Evolutionary conservation across 805 yeast species (phyloP).

Genomic region (Metschnikowia cubensis): DNA sequence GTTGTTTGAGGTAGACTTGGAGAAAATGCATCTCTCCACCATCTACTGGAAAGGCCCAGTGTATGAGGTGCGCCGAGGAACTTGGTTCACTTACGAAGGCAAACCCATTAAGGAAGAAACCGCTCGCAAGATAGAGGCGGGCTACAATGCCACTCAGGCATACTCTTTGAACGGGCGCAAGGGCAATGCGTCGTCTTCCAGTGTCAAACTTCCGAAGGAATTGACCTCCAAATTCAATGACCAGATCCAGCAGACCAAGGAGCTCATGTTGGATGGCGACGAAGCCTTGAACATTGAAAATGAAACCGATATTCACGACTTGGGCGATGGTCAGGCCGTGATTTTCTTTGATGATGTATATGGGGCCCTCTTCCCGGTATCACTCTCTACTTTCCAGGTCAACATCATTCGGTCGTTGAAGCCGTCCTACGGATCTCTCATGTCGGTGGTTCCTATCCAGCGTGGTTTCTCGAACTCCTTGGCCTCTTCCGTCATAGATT

Average conservation of each 20-base stretch:
- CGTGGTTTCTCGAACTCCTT: slow-evolving; percentile 47
- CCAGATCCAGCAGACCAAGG: slow-evolving; percentile 8
- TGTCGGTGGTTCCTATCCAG: slow-evolving; percentile 47
- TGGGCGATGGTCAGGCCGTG: slow-evolving; percentile 33
- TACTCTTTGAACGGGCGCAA: slow-evolving; percentile 2
- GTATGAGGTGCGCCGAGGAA: slow-evolving; percentile 78
- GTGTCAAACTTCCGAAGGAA: slow-evolving; percentile 12
- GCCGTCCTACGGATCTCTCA: slow-evolving; percentile 31
- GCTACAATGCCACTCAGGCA: slow-evolving; percentile 38
- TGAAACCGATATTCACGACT: slow-evolving; percentile 28
- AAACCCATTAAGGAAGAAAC: slow-evolving; percentile 49
- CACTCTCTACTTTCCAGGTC: slow-evolving; percentile 37
- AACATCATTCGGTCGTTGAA: slow-evolving; percentile 34
- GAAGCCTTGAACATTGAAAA: slow-evolving; percentile 16
- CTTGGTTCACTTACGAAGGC: slow-evolving; percentile 69
- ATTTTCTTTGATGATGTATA: slow-evolving; percentile 38
- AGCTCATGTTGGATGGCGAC: slow-evolving; percentile 5
- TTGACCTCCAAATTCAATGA: slow-evolving; percentile 20
- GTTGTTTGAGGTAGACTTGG: slow-evolving; percentile 67
- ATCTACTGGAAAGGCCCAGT: slow-evolving; percentile 87
- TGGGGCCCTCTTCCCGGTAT: slow-evolving; percentile 48
- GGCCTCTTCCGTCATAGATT: slow-evolving; percentile 28
- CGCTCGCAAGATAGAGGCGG: slow-evolving; percentile 57
- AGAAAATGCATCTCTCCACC: slow-evolving; percentile 53
- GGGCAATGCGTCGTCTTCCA: not conserved